These are phyloP conservation scores for Daedaleopsis sinensis DNA, from an alignment of 768 basidiomycete genomes.

Conservation along the genomic window DNA sequence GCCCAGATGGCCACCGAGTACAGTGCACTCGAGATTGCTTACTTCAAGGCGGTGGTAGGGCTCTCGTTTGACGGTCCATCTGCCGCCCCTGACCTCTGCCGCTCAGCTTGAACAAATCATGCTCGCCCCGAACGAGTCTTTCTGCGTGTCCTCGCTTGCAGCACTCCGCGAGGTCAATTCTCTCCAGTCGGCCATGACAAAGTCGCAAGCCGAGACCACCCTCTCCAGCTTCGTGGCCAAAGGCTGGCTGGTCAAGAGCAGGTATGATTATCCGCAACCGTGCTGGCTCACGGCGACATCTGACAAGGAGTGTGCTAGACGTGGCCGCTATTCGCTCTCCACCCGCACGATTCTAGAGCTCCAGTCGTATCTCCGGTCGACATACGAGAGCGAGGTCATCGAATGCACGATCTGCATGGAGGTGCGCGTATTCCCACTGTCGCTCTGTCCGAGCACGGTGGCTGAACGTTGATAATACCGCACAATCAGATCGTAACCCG, in stretches of 20 bases:
- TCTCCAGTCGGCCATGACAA: slow-evolving; percentile 62
- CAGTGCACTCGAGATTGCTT: slow-evolving; percentile 74
- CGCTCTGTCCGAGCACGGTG: no score
- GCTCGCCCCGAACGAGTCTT: slow-evolving; percentile 73
- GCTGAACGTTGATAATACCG: no score
- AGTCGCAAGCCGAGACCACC: slow-evolving; percentile 73
- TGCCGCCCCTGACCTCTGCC: not conserved
- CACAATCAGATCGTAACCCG: slow-evolving; percentile 61
- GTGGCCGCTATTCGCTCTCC: slow-evolving; percentile 78
- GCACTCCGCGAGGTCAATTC: slow-evolving; percentile 71
- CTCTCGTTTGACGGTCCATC: not conserved
- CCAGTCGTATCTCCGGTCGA: slow-evolving; percentile 68
- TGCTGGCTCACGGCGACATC: not conserved
- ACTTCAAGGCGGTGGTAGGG: slow-evolving; percentile 81
- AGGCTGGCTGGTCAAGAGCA: slow-evolving; percentile 78
- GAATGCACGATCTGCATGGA: slow-evolving; percentile 79
- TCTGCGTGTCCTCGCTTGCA: slow-evolving; percentile 74
- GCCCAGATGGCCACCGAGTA: slow-evolving; percentile 89
- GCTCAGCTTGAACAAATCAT: slow-evolving; percentile 85
- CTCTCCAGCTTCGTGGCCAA: slow-evolving; percentile 83
- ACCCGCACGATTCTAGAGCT: slow-evolving; percentile 78
- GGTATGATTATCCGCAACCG: slow-evolving; percentile 44
- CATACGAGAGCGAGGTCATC: slow-evolving; percentile 68
- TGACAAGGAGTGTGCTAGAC: slow-evolving; percentile 4
- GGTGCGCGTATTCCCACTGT: slow-evolving; percentile 39